Conservation (phyloP, 2,329 filamentous ascomycete species). For the Aspergillus ochraceus region DNA sequence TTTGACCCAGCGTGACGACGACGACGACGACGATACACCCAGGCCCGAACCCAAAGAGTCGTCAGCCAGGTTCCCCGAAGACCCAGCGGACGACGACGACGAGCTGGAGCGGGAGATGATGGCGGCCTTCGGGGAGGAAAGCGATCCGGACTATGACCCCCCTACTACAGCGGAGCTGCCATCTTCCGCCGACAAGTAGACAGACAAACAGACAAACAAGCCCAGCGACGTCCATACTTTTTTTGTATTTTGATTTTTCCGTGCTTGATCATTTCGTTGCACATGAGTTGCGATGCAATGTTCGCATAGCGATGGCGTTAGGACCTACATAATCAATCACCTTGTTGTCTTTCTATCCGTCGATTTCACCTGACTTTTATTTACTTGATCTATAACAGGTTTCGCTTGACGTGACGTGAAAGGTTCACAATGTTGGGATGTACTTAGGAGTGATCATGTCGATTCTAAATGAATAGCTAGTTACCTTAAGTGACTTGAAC, state of each 20-base stretch:
- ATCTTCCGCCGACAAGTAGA: background rate
- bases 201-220: background rate
- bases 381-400: background rate
- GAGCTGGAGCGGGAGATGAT: slow-evolving; percentile 57
- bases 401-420: background rate
- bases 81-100: slow-evolving; percentile 46
- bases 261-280: slow-evolving; percentile 13
- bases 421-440: background rate
- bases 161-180: background rate
- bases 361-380: background rate
- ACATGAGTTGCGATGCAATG: slow-evolving; percentile 25
- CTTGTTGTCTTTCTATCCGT: background rate
- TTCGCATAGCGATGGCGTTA: slow-evolving; percentile 35
- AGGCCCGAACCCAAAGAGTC: slow-evolving; percentile 28
- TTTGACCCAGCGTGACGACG: slow-evolving; percentile 20
- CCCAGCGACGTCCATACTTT: background rate
- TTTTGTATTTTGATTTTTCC: background rate
- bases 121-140: slow-evolving; percentile 56
- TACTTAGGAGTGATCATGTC: background rate
- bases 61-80: slow-evolving; percentile 27
- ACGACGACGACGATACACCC: slow-evolving; percentile 28
- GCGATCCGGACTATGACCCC: slow-evolving; percentile 17
- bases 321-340: slow-evolving; percentile 3
- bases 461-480: background rate
- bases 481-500: background rate